phyloP scores from a whole-genome alignment of 2,329 filamentous ascomycete species.

The Colletotrichum gloeosporioides region DNA sequence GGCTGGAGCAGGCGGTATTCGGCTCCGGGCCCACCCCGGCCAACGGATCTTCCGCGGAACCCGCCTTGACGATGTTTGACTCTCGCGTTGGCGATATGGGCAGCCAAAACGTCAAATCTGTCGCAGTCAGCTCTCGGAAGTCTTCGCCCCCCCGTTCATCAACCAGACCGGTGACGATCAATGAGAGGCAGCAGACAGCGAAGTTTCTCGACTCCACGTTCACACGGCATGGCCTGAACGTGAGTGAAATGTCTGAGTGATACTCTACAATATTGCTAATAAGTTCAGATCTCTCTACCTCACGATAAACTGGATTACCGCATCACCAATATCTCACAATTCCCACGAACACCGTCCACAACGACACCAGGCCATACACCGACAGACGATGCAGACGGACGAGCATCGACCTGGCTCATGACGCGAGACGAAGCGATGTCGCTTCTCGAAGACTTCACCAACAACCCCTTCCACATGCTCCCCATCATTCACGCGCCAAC shows the following conservation, averaged over 20 bases:
- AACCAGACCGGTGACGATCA: neutral
- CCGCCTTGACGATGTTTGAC: too few relatives aligned
- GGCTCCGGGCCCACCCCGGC: neutral
- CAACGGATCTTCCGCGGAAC: neutral
- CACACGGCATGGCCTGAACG: neutral
- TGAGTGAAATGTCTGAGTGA: neutral
- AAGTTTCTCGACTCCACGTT: slow-evolving; percentile 9
- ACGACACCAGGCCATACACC: neutral
- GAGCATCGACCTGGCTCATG: slow-evolving; percentile 21
- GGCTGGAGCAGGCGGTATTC: slow-evolving; percentile 33
- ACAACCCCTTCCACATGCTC: slow-evolving; percentile 30
- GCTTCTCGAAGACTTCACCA: slow-evolving; percentile 30
- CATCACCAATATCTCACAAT: neutral
- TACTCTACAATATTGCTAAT: neutral
- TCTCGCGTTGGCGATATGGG: neutral
- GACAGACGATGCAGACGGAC: neutral
- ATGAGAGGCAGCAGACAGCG: slow-evolving; percentile 10
- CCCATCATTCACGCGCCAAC: slow-evolving; percentile 31
- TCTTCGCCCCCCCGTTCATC: neutral
- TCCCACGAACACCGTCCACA: neutral
- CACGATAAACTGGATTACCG: neutral
- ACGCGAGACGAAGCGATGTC: slow-evolving; percentile 27
- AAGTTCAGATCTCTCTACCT: neutral
- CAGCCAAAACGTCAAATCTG: neutral
- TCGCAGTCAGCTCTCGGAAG: neutral